Percentiles rank a stretch among this genome's conserved stretches.
These are phyloP conservation scores for Solanum sitiens DNA, from an alignment of 257 asterid genomes.

Conservation along the genomic window DNA sequence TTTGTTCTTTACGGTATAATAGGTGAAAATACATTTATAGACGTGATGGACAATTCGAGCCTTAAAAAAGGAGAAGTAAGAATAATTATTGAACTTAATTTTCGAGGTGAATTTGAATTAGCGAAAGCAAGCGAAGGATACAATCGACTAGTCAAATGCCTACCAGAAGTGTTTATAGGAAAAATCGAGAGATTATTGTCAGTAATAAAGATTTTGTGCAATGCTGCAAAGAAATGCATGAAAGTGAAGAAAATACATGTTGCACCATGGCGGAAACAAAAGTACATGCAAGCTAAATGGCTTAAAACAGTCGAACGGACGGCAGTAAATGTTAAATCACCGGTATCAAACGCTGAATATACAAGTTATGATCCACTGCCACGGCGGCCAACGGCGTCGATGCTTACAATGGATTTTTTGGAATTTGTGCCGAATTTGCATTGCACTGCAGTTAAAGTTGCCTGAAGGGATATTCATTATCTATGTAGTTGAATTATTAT, in stretches of 20 bases:
- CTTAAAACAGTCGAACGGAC: constrained; percentile 33
- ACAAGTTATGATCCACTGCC: constrained; percentile 16
- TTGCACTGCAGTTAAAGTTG: constrained; percentile 48
- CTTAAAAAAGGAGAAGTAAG: constrained; percentile 46
- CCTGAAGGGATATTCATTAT: constrained; percentile 11
- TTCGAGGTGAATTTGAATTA: constrained; percentile 72
- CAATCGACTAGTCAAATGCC: constrained; percentile 36
- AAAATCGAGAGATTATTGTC: constrained; percentile 60
- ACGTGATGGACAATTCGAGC: constrained; percentile 53
- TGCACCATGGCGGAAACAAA: constrained; percentile 90
- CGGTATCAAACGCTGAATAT: constrained; percentile 6
- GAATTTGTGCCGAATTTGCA: constrained; percentile 37
- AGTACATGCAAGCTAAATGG: constrained; percentile 97
- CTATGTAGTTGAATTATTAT: no score
- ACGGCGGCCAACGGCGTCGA: constrained; percentile 58
- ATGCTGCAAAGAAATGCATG: constrained; percentile 74
- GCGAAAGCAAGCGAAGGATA: constrained; percentile 79
- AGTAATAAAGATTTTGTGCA: constrained; percentile 55
- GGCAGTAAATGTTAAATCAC: constrained; percentile 12
- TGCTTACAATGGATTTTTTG: constrained; percentile 63
- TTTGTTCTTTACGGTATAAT: not conserved
- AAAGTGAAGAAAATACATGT: constrained; percentile 79
- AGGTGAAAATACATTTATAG: constrained; percentile 84
- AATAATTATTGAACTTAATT: constrained; percentile 58
- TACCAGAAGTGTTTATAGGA: constrained; percentile 73